Evolutionary conservation across 495 filamentous ascomycete species (phyloP).

Genomic region (Penicillium roqueforti): DNA sequence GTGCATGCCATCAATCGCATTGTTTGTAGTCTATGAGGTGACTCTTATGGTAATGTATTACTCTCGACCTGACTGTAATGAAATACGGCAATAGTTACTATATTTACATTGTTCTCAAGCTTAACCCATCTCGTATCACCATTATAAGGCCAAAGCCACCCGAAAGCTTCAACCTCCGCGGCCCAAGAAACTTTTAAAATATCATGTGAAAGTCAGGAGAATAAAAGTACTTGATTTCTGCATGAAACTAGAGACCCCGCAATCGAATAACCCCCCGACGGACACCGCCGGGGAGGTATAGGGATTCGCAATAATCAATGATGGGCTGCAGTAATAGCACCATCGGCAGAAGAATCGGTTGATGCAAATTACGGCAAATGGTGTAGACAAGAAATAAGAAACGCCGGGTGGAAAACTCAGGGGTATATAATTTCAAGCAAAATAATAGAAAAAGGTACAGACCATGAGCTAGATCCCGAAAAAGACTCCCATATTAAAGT

Average conservation of each 20-base stretch:
- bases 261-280: conserved; percentile 16
- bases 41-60: neutral
- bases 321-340: neutral
- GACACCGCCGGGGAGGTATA: conserved; percentile 13
- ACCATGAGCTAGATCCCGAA: neutral
- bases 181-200: neutral
- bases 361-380: conserved; percentile 13
- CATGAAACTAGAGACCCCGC: conserved; percentile 1
- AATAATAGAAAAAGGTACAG: neutral
- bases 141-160: conserved; percentile 7
- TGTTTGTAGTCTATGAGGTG: neutral
- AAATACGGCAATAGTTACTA: neutral
- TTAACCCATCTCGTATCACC: neutral
- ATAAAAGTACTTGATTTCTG: neutral
- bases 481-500: neutral
- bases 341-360: conserved; percentile 3
- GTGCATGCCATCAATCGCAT: neutral
- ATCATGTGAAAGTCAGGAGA: conserved; percentile 1
- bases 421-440: conserved; percentile 24
- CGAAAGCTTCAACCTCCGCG: conserved; percentile 10
- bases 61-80: neutral
- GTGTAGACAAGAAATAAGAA: conserved; percentile 2
- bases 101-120: neutral
- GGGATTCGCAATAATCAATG: too few relatives aligned
- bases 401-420: conserved; percentile 16